phyloP scores from a whole-genome alignment of 805 yeast genomes.

The Pichia eremophila region DNA sequence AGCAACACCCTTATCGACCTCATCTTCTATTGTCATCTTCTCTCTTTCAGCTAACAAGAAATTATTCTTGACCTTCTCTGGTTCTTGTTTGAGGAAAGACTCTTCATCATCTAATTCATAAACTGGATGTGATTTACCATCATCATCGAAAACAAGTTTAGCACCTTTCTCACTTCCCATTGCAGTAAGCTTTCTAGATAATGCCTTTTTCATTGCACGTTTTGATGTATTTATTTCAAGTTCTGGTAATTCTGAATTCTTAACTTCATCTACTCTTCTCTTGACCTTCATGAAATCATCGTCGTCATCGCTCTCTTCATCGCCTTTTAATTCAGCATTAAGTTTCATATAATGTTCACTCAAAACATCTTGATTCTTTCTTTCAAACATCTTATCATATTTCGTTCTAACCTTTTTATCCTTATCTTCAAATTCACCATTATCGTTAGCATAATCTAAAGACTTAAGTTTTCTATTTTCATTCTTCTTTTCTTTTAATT shows the following conservation, averaged over 20 bases:
- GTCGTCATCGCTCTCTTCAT: conserved; percentile 30
- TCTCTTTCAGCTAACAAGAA: conserved; percentile 60
- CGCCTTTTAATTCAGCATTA: conserved; percentile 35
- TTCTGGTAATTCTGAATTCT: conserved; percentile 57
- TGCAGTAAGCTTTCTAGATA: conserved; percentile 70
- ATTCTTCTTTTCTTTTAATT: conserved; percentile 67
- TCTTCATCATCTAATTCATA: conserved; percentile 89
- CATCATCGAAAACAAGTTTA: conserved; percentile 85
- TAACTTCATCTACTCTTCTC: conserved; percentile 63
- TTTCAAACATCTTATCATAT: conserved; percentile 91
- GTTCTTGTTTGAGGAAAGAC: conserved; percentile 62
- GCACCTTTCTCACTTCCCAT: conserved; percentile 49
- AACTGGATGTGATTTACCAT: conserved; percentile 83
- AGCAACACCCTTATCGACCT: conserved; percentile 67
- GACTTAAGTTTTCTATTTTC: conserved; percentile 61
- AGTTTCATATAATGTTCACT: conserved; percentile 81
- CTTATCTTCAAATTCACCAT: conserved; percentile 46
- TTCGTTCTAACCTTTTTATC: conserved; percentile 63
- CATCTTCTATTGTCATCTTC: conserved; percentile 64
- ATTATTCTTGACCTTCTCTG: conserved; percentile 50
- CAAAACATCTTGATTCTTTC: conserved; percentile 85
- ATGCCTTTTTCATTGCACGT: conserved; percentile 74
- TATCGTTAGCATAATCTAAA: conserved; percentile 47
- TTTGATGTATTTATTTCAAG: conserved; percentile 55
- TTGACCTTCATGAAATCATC: conserved; percentile 78